Conservation (phyloP, 257 asterid species). For the Solanum bulbocastanum region DNA sequence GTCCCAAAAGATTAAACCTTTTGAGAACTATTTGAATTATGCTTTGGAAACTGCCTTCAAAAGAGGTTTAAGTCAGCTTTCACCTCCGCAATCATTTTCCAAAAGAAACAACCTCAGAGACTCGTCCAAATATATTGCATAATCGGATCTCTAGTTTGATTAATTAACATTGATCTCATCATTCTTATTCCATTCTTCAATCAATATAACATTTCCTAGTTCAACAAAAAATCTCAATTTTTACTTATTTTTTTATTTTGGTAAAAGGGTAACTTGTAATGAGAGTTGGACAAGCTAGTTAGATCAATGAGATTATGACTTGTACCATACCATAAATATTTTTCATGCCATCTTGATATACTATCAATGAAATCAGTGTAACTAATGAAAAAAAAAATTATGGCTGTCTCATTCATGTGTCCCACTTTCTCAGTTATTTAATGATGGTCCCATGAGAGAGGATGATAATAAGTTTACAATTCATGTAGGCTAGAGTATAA, state of each 20-base stretch:
- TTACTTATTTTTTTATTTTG: neutral
- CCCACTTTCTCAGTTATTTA: neutral
- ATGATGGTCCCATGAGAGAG: neutral
- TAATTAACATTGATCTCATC: neutral
- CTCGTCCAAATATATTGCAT: neutral
- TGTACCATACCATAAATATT: neutral
- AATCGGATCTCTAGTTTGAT: neutral
- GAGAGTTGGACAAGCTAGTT: neutral
- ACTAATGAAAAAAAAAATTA: neutral
- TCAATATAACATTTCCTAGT: neutral
- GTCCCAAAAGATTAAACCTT: neutral
- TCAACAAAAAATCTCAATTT: neutral
- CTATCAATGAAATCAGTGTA: neutral
- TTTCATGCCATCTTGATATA: neutral
- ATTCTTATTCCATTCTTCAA: neutral
- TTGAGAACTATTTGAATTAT: neutral
- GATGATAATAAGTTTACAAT: neutral
- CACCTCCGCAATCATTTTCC: neutral
- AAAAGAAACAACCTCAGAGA: neutral
- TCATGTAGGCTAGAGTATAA: neutral
- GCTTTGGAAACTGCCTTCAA: neutral
- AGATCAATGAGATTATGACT: neutral
- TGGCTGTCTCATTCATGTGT: neutral
- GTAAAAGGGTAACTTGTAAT: neutral
- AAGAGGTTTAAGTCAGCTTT: neutral